Evolutionary conservation across 1,139 yeast species (phyloP).

Genomic region (Arxiozyma telluris): DNA sequence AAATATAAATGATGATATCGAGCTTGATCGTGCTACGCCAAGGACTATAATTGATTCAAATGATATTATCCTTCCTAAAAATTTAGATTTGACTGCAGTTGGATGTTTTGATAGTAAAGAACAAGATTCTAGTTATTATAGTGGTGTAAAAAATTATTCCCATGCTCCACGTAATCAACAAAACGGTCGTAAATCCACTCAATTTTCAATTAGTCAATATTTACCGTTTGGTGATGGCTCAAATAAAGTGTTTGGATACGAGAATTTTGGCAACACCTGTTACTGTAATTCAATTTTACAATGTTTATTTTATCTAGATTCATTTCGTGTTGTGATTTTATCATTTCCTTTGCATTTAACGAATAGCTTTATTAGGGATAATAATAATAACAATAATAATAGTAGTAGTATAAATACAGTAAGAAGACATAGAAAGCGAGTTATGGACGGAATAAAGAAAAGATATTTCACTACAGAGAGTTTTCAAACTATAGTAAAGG

Average conservation of each 20-base stretch:
- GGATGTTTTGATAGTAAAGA: not conserved
- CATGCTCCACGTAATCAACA: not conserved
- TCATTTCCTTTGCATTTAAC: conserved; percentile 33
- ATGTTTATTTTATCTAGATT: conserved; percentile 67
- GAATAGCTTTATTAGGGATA: not conserved
- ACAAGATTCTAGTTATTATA: not conserved
- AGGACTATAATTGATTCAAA: not conserved
- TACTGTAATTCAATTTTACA: conserved; percentile 90
- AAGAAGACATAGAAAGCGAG: conserved; percentile 33
- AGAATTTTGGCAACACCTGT: conserved; percentile 91
- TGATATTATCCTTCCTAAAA: not conserved
- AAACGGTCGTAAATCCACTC: not conserved
- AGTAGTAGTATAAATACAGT: conserved; percentile 11
- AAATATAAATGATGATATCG: not conserved
- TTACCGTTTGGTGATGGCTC: conserved; percentile 54
- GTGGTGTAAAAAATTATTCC: not conserved
- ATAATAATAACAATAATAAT: not conserved
- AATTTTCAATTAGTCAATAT: conserved; percentile 4
- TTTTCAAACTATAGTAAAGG: conserved; percentile 9
- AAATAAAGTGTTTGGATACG: conserved; percentile 80
- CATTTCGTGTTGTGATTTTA: conserved; percentile 54
- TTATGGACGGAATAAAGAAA: conserved; percentile 38
- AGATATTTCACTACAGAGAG: conserved; percentile 38
- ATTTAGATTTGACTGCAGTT: not conserved
- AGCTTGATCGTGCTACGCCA: not conserved